A percentile compares a stretch with the other conserved stretches of the same genome.
Evolutionary conservation across 164 flowering plant species (phyloP).

Genomic region (Santalum album): DNA sequence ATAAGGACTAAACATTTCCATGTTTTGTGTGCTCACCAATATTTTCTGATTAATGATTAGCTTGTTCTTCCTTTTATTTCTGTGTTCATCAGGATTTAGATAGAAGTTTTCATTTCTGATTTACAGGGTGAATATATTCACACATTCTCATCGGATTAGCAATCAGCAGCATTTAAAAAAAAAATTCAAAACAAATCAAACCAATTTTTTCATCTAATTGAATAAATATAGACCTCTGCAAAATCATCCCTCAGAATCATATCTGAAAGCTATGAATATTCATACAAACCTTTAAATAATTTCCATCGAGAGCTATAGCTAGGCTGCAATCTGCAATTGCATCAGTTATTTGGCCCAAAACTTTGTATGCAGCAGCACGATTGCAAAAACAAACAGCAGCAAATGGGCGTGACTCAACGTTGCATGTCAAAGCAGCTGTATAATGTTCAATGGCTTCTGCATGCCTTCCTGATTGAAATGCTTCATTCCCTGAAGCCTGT

Average conservation of each 20-base stretch:
- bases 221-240: too few relatives aligned
- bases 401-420: conserved; percentile 1
- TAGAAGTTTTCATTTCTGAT: too few relatives aligned
- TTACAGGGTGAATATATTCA: too few relatives aligned
- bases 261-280: not conserved
- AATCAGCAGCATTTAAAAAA: too few relatives aligned
- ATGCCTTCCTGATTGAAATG: not conserved
- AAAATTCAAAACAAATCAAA: too few relatives aligned
- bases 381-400: conserved; percentile 6
- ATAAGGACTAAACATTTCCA: too few relatives aligned
- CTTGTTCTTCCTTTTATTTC: too few relatives aligned
- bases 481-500: conserved; percentile 3
- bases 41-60: too few relatives aligned
- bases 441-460: conserved; percentile 3
- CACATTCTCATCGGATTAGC: too few relatives aligned
- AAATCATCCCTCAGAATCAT: not conserved
- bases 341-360: conserved; percentile 4
- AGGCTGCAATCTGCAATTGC: conserved; percentile 6
- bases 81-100: too few relatives aligned
- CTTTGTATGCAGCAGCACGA: conserved; percentile 5
- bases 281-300: conserved; percentile 4
- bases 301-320: conserved; percentile 4
- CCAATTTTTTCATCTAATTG: too few relatives aligned
- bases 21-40: too few relatives aligned
- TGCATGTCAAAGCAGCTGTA: conserved; percentile 5